phyloP scores from a whole-genome alignment of 1,284 basidiomycete genomes.

The Pseudomicrostroma phylloplanum region DNA sequence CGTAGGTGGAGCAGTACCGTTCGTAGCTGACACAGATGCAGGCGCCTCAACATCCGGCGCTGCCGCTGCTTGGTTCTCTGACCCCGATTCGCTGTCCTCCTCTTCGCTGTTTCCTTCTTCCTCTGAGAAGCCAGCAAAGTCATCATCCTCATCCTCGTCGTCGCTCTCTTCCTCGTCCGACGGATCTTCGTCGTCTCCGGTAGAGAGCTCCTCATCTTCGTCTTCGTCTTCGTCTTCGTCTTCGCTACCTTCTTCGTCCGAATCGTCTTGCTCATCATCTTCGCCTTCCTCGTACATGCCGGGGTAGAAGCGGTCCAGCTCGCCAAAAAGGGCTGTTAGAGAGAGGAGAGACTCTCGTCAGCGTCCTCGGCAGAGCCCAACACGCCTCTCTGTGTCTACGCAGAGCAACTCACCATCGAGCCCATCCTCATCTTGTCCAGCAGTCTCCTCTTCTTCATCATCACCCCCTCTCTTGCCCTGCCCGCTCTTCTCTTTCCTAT shows the following conservation, averaged over 20 bases:
- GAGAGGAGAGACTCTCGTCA: background rate
- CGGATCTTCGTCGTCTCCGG: conserved; percentile 5
- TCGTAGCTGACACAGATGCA: background rate
- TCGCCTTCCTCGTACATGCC: conserved; percentile 15
- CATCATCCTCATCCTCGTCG: conserved; percentile 5
- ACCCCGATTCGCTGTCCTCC: background rate
- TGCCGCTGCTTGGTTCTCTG: background rate
- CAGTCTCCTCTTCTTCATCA: conserved; percentile 9
- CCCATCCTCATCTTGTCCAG: conserved; percentile 10
- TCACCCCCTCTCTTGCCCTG: conserved; percentile 5
- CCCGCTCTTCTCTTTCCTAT: conserved; percentile 10
- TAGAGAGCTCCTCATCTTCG: conserved; percentile 11
- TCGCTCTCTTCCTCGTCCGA: conserved; percentile 8
- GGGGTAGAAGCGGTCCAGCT: conserved; percentile 17
- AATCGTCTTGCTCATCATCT: conserved; percentile 2
- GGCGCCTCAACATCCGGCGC: background rate
- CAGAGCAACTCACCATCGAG: background rate
- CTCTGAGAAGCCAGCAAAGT: conserved; percentile 4
- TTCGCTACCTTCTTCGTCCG: background rate
- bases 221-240: conserved; percentile 3
- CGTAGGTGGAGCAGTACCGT: background rate
- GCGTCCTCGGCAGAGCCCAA: background rate
- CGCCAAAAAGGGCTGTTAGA: conserved; percentile 7
- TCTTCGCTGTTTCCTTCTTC: background rate
- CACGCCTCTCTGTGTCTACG: too few relatives aligned